Percentiles rank a stretch among this genome's conserved stretches.
Conservation (phyloP, 352 stramenopile species). For the Pythium folliculosum region DNA sequence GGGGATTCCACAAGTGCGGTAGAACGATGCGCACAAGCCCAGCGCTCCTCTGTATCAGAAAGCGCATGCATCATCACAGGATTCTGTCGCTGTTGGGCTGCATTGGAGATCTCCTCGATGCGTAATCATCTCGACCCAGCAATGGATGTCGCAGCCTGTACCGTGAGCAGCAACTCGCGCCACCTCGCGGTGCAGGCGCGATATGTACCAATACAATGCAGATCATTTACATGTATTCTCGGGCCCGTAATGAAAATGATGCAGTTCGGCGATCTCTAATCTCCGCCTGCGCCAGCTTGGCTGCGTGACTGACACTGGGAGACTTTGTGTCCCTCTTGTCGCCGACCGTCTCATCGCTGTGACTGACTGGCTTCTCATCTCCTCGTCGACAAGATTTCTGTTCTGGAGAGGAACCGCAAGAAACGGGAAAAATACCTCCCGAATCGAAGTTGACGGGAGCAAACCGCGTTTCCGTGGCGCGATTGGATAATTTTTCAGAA, state of each 20-base stretch:
- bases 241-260: no score
- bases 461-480: not conserved
- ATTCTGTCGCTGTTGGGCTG: not conserved
- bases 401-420: constrained; percentile 5
- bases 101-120: not conserved
- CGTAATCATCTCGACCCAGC: not conserved
- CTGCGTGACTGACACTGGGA: no score
- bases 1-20: no score
- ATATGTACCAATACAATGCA: no score
- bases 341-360: not conserved
- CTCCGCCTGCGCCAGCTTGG: no score
- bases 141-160: not conserved
- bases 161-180: not conserved
- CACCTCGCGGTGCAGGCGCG: no score
- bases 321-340: no score
- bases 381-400: not conserved
- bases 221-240: no score
- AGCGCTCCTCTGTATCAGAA: not conserved
- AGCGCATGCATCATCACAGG: not conserved
- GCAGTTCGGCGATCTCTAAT: no score
- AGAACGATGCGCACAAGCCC: no score
- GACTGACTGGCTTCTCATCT: not conserved
- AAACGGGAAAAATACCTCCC: not conserved
- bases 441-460: not conserved
- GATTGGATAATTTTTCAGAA: constrained; percentile 2